Evolutionary conservation across 441 rosid genomes (phyloP).

Genomic region (Rhodomyrtus psidioides): DNA sequence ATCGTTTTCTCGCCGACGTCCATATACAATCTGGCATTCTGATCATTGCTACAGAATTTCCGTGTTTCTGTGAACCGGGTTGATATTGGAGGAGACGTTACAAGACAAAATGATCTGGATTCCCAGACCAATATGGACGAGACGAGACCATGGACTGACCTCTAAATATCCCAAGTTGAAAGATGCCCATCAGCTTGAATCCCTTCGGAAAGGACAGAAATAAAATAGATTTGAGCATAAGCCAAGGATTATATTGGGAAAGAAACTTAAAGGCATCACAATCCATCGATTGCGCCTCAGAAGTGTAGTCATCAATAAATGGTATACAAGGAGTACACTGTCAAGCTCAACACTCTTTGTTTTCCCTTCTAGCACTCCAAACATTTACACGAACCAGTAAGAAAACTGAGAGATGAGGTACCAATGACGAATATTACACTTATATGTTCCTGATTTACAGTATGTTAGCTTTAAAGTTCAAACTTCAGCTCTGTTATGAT

Average conservation of each 20-base stretch:
- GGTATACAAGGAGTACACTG: conserved; percentile 17
- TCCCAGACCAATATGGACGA: neutral
- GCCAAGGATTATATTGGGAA: neutral
- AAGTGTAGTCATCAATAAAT: conserved; percentile 18
- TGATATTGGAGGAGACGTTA: neutral
- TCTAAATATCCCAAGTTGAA: neutral
- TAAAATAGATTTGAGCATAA: neutral
- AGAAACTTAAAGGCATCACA: neutral
- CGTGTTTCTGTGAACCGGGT: neutral
- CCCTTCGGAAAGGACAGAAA: neutral
- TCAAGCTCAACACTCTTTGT: conserved; percentile 11
- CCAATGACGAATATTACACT: conserved; percentile 7
- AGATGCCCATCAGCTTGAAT: neutral
- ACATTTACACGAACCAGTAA: conserved; percentile 23
- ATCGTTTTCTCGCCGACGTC: neutral
- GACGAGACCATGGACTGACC: neutral
- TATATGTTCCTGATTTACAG: conserved; percentile 32
- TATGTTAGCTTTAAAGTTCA: conserved; percentile 21
- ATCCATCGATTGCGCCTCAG: conserved; percentile 3
- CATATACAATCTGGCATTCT: neutral
- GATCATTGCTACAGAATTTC: neutral
- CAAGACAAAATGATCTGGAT: neutral
- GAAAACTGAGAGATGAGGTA: neutral
- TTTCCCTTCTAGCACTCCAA: conserved; percentile 12
- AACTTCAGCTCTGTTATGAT: conserved; percentile 33